A percentile compares a stretch with the other conserved stretches of the same genome.
phyloP scores from a whole-genome alignment of 139 green algal genomes.

The Chlamydomonas asymmetrica region DNA sequence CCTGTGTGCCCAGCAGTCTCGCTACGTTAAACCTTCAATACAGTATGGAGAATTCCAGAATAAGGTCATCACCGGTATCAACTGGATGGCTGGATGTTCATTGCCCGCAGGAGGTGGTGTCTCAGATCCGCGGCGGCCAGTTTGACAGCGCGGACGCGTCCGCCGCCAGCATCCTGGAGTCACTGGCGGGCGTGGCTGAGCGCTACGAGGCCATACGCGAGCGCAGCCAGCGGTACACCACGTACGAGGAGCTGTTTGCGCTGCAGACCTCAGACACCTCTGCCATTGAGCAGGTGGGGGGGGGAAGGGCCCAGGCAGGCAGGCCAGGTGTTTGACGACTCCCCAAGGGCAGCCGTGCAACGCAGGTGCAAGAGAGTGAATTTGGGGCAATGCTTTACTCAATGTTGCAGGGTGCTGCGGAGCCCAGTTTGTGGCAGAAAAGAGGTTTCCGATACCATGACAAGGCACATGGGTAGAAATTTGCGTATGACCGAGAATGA shows the following conservation, averaged over 20 bases:
- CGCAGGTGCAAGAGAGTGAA: too few species aligned
- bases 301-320: neutral
- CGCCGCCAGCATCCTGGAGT: conserved; percentile 12
- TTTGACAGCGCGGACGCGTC: conserved; percentile 31
- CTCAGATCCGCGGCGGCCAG: conserved; percentile 42
- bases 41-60: too few species aligned
- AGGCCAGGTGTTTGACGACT: neutral
- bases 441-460: too few species aligned
- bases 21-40: too few species aligned
- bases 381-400: too few species aligned
- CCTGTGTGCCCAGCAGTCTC: too few species aligned
- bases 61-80: too few species aligned
- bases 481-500: too few species aligned
- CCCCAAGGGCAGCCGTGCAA: neutral
- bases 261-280: conserved; percentile 10
- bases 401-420: too few species aligned
- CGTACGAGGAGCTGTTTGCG: conserved; percentile 56
- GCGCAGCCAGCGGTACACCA: conserved; percentile 19
- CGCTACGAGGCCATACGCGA: conserved; percentile 24
- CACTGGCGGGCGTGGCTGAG: conserved; percentile 4
- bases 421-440: too few species aligned
- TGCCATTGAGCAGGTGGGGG: conserved; percentile 24
- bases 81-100: too few species aligned
- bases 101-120: conserved; percentile 29
- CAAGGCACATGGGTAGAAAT: too few species aligned